phyloP scores from a whole-genome alignment of 2,329 filamentous ascomycete genomes.

The Botrytis elliptica region DNA sequence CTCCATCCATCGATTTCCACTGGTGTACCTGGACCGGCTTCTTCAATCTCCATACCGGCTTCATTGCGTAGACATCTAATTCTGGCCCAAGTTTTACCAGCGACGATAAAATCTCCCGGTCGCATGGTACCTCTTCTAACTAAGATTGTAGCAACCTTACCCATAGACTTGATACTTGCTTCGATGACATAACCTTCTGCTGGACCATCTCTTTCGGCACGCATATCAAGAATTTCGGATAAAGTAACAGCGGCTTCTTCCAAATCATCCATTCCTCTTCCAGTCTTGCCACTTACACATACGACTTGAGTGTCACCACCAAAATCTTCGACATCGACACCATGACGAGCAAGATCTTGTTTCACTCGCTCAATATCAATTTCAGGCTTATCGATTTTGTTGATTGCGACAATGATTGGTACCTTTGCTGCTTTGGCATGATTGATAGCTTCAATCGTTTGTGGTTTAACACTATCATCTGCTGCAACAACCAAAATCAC shows the following conservation, averaged over 20 bases:
- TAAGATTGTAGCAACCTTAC: slow-evolving; percentile 84
- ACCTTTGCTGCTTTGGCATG: slow-evolving; percentile 85
- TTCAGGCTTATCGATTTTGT: slow-evolving; percentile 90
- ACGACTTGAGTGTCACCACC: slow-evolving; percentile 94
- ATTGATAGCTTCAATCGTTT: slow-evolving; percentile 93
- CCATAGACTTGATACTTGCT: slow-evolving; percentile 79
- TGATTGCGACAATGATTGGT: slow-evolving; percentile 96
- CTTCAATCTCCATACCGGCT: slow-evolving; percentile 66
- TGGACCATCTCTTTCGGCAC: slow-evolving; percentile 71
- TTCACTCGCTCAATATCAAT: slow-evolving; percentile 82
- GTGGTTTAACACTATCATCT: slow-evolving; percentile 95
- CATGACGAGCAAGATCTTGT: slow-evolving; percentile 76
- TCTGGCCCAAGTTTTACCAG: slow-evolving; percentile 82
- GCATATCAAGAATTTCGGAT: slow-evolving; percentile 86
- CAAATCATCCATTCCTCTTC: slow-evolving; percentile 83
- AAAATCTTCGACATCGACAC: slow-evolving; percentile 89
- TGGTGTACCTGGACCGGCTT: slow-evolving; percentile 83
- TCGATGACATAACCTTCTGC: slow-evolving; percentile 95
- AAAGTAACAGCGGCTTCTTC: slow-evolving; percentile 87
- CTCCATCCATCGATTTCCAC: slow-evolving; percentile 96
- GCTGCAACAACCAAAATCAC: slow-evolving; percentile 94
- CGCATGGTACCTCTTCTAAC: slow-evolving; percentile 84
- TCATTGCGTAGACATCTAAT: slow-evolving; percentile 86
- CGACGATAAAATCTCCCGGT: slow-evolving; percentile 78
- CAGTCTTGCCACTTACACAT: slow-evolving; percentile 88